These are phyloP conservation scores for Pleurotus salmoneostramineus DNA, from an alignment of 768 basidiomycete genomes.

Conservation along the genomic window DNA sequence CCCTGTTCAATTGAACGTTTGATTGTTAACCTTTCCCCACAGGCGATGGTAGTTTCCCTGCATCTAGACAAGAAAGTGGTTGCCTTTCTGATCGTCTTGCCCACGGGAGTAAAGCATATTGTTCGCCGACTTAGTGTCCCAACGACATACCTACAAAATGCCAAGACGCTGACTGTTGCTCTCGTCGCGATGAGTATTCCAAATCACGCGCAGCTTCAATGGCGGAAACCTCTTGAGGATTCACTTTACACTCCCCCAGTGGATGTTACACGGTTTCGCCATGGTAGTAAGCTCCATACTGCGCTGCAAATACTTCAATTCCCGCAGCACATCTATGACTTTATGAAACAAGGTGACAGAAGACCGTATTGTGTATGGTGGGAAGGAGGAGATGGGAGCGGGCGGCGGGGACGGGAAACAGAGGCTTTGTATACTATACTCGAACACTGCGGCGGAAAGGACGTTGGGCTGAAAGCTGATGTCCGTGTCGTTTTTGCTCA, in stretches of 20 bases:
- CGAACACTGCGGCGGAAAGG: conserved; percentile 34
- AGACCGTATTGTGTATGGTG: conserved; percentile 47
- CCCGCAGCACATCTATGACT: conserved; percentile 43
- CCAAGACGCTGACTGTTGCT: conserved; percentile 32
- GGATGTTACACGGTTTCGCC: conserved; percentile 11
- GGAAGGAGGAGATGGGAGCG: conserved; percentile 24
- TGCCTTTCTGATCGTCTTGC: conserved; percentile 57
- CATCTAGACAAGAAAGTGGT: conserved; percentile 41
- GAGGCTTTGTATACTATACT: conserved; percentile 38
- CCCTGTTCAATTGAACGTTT: conserved; percentile 6
- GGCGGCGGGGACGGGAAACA: conserved; percentile 37
- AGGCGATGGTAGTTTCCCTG: conserved; percentile 50
- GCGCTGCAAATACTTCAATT: conserved; percentile 44
- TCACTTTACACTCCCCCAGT: background rate
- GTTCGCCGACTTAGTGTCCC: conserved; percentile 38
- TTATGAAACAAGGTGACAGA: conserved; percentile 31
- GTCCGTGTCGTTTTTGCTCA: conserved; percentile 63
- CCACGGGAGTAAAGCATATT: conserved; percentile 30
- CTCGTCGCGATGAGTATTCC: conserved; percentile 46
- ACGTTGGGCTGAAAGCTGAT: conserved; percentile 32
- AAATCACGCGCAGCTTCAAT: conserved; percentile 26
- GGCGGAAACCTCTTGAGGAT: conserved; percentile 10
- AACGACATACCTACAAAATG: conserved; percentile 21
- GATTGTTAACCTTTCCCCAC: conserved; percentile 4
- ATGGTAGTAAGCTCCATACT: conserved; percentile 25